phyloP scores from a whole-genome alignment of 148 eudicot genomes.

The Rhododendron williamsianum region DNA sequence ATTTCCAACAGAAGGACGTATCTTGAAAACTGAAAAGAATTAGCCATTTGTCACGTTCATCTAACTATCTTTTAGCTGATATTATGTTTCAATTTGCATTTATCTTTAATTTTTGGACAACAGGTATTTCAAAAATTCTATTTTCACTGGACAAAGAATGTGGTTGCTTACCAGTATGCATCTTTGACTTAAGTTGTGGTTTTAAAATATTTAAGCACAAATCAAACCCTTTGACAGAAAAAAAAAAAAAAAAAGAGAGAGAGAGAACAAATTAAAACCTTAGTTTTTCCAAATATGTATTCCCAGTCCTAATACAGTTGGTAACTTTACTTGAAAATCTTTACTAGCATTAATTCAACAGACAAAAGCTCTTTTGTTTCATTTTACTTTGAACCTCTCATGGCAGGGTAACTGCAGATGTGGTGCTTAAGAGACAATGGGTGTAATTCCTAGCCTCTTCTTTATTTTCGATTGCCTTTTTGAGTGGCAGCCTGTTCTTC shows the following conservation, averaged over 20 bases:
- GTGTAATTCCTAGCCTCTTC: not conserved
- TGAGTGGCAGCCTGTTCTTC: not conserved
- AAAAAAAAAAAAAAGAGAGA: no score
- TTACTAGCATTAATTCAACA: not conserved
- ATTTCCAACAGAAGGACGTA: not conserved
- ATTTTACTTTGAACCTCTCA: not conserved
- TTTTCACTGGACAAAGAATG: not conserved
- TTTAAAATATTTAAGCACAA: not conserved
- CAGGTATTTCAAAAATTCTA: not conserved
- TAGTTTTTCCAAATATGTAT: not conserved
- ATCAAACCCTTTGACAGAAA: not conserved
- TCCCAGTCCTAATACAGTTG: not conserved
- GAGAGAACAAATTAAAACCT: not conserved
- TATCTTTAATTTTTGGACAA: not conserved
- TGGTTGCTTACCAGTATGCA: not conserved
- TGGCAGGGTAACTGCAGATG: not conserved
- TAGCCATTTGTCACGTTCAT: not conserved
- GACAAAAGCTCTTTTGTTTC: not conserved
- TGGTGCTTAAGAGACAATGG: not conserved
- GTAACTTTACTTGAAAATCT: not conserved
- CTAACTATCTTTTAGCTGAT: not conserved
- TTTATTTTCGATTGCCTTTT: not conserved
- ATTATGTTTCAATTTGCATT: not conserved
- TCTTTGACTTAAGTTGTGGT: not conserved
- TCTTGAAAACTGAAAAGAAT: not conserved